Conservation (phyloP, 2,329 filamentous ascomycete genomes). For the Venturia aucupariae region DNA sequence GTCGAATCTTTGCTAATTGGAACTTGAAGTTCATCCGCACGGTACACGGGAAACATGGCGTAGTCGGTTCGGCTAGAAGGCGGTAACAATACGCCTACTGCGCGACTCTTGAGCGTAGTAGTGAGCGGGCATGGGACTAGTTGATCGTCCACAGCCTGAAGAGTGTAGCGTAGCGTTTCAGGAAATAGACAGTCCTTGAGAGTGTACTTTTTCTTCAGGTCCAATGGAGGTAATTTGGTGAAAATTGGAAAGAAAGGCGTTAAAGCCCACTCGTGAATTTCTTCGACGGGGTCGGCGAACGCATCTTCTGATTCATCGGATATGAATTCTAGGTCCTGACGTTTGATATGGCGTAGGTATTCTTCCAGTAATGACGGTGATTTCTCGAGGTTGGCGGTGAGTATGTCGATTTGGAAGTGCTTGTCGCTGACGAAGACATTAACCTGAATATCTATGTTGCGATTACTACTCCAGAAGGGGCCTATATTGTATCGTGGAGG, state of each 20-base stretch:
- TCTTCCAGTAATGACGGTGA: constrained; percentile 17
- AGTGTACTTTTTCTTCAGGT: constrained; percentile 17
- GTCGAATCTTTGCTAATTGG: too few species aligned
- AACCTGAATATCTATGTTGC: constrained; percentile 18
- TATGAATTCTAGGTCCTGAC: constrained; percentile 17
- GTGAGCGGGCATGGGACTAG: constrained; percentile 15
- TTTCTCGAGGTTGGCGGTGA: constrained; percentile 18
- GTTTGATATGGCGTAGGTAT: constrained; percentile 19
- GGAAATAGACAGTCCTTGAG: constrained; percentile 17
- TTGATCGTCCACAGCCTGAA: constrained; percentile 16
- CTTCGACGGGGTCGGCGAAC: constrained; percentile 17
- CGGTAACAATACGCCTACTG: constrained; percentile 13
- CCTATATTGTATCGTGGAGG: constrained; percentile 16
- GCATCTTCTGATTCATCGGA: constrained; percentile 16
- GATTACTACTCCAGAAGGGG: constrained; percentile 16
- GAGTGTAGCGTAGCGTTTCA: constrained; percentile 17
- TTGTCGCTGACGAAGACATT: constrained; percentile 18
- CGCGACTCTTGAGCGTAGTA: constrained; percentile 17
- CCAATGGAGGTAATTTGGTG: constrained; percentile 16
- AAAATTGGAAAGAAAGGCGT: constrained; percentile 17
- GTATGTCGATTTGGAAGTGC: constrained; percentile 17
- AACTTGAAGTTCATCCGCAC: too few species aligned
- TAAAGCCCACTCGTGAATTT: constrained; percentile 17
- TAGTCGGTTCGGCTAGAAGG: constrained; percentile 1
- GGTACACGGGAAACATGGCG: neutral